Conservation (phyloP, 129 eudicot genomes). For the Helianthus tuberosus region DNA sequence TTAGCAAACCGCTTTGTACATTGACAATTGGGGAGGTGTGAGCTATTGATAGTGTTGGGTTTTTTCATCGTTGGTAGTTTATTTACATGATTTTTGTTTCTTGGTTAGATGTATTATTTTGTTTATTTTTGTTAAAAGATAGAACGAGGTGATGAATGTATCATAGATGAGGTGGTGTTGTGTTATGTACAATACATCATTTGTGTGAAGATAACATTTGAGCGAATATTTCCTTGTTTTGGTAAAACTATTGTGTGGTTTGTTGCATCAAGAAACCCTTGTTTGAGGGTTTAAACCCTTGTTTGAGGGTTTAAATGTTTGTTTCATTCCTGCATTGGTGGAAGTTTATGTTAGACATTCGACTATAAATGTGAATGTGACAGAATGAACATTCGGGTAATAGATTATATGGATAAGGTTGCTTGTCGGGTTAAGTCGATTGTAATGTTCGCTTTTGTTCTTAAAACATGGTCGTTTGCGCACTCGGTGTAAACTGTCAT, state of each 20-base stretch:
- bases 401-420: too few relatives aligned
- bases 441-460: not conserved
- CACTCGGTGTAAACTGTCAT: too few relatives aligned
- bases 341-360: too few relatives aligned
- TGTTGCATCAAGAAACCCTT: not conserved
- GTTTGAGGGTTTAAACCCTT: not conserved
- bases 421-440: not conserved
- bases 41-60: conserved; percentile 29
- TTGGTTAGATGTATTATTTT: conserved; percentile 46
- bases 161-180: conserved; percentile 54
- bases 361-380: too few relatives aligned
- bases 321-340: too few relatives aligned
- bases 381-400: too few relatives aligned
- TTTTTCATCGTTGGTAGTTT: conserved; percentile 38
- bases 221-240: conserved; percentile 12
- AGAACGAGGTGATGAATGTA: conserved; percentile 46
- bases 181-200: conserved; percentile 52
- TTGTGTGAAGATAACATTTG: conserved; percentile 40
- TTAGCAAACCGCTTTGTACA: conserved; percentile 38
- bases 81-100: conserved; percentile 27
- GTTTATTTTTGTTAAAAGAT: conserved; percentile 30
- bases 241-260: not conserved
- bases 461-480: too few relatives aligned
- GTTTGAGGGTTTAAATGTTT: not conserved
- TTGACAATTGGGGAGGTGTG: conserved; percentile 44